phyloP scores from a whole-genome alignment of 441 rosid genomes.

The Hura crepitans region DNA sequence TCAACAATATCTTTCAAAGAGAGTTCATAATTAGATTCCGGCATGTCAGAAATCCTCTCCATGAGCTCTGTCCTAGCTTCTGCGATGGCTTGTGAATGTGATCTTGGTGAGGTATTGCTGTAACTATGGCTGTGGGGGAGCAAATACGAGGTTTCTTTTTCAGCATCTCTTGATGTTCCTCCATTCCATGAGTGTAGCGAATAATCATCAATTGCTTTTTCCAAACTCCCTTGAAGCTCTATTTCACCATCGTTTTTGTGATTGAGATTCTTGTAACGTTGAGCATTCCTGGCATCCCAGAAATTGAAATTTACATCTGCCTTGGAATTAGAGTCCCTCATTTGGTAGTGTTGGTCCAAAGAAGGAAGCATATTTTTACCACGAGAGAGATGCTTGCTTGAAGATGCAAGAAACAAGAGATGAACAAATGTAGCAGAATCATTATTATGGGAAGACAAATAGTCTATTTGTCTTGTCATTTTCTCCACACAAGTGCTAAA shows the following conservation, averaged over 20 bases:
- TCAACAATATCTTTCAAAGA: constrained; percentile 54
- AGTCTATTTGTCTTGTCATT: constrained; percentile 12
- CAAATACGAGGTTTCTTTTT: constrained; percentile 33
- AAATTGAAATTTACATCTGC: constrained; percentile 32
- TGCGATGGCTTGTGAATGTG: constrained; percentile 25
- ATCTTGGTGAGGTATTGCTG: constrained; percentile 22
- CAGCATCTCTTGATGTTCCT: background rate
- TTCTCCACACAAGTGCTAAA: background rate
- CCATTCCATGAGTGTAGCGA: constrained; percentile 20
- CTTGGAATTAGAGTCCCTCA: constrained; percentile 1
- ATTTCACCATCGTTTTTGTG: background rate
- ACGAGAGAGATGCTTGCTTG: too few species aligned
- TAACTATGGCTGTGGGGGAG: constrained; percentile 20
- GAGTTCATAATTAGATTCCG: constrained; percentile 45
- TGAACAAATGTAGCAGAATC: background rate
- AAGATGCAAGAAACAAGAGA: background rate
- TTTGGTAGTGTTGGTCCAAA: constrained; percentile 3
- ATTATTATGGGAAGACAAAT: background rate
- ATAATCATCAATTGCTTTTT: constrained; percentile 15
- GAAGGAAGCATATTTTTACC: background rate
- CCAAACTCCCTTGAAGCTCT: constrained; percentile 12
- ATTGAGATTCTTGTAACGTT: too few species aligned
- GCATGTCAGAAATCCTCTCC: constrained; percentile 44
- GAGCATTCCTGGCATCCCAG: constrained; percentile 20
- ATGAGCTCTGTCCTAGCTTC: constrained; percentile 48